Conservation (phyloP, 2,329 filamentous ascomycete genomes). For the Fusarium palustre region DNA sequence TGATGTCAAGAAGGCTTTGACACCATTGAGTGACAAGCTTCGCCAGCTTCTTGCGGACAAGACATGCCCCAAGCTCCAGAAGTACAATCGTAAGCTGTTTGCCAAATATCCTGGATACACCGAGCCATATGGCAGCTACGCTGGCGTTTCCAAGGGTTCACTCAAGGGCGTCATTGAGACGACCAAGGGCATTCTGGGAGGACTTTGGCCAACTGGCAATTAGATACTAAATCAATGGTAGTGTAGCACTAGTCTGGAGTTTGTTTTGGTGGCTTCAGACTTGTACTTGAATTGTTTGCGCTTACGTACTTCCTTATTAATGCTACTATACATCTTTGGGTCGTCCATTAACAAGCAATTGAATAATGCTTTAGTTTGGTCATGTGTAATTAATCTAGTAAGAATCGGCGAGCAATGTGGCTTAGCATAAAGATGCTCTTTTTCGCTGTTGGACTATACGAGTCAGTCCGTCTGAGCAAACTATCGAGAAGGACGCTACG, state of each 20-base stretch:
- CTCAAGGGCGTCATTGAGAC: slow-evolving; percentile 8
- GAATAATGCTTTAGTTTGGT: not conserved
- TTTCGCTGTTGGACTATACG: not conserved
- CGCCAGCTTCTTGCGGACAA: not conserved
- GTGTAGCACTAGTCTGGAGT: fast-evolving
- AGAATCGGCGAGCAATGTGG: not conserved
- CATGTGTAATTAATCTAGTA: fast-evolving
- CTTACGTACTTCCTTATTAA: fast-evolving
- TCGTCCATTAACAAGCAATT: not conserved
- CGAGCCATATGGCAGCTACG: slow-evolving; percentile 25
- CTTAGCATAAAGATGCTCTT: too few relatives aligned
- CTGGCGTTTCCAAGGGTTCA: slow-evolving; percentile 12
- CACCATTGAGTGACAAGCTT: slow-evolving; percentile 2
- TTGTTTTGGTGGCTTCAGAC: fast-evolving
- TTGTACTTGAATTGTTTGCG: fast-evolving
- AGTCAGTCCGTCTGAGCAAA: not conserved
- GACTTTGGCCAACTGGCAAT: slow-evolving; percentile 2
- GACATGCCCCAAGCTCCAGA: not conserved
- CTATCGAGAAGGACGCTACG: fast-evolving
- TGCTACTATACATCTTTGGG: too few relatives aligned
- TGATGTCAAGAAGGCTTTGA: slow-evolving; percentile 4
- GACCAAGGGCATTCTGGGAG: not conserved
- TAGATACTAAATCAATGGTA: not conserved
- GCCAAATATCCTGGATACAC: slow-evolving; percentile 15
- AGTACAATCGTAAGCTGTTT: slow-evolving; percentile 16